Percentiles rank a stretch among this genome's conserved stretches.
These are phyloP conservation scores for Monosporascus sp. DNA, from an alignment of 2,329 filamentous ascomycete genomes.

Conservation along the genomic window DNA sequence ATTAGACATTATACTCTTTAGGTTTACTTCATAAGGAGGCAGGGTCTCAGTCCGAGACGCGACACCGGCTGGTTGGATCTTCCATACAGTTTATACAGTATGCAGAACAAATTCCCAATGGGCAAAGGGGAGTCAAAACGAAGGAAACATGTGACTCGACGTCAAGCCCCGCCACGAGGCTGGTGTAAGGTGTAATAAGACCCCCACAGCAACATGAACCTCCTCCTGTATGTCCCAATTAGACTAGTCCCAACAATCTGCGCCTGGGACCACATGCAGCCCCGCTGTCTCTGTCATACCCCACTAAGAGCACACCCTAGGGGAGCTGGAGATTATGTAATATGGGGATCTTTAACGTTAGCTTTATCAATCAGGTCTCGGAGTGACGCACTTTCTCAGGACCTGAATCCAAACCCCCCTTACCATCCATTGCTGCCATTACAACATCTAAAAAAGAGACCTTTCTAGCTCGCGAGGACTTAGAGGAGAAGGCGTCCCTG, in stretches of 20 bases:
- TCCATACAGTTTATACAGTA: too few species aligned
- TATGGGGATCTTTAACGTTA: background rate
- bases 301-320: too few species aligned
- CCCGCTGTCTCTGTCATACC: too few species aligned
- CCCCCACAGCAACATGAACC: background rate
- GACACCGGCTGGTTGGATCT: background rate
- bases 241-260: too few species aligned
- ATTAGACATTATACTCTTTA: background rate
- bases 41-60: background rate
- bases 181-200: too few species aligned
- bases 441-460: too few species aligned
- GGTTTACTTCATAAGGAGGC: background rate
- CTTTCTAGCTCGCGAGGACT: too few species aligned
- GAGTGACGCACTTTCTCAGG: background rate
- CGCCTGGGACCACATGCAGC: too few species aligned
- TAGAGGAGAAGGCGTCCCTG: too few species aligned
- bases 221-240: background rate
- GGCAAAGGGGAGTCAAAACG: background rate
- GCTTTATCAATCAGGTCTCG: background rate
- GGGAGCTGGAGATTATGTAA: background rate
- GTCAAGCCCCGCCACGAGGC: background rate
- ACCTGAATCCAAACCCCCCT: background rate
- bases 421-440: background rate
- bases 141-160: background rate
- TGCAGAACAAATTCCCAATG: background rate